A percentile compares a stretch with the other conserved stretches of the same genome.
These are phyloP conservation scores for Talaromyces borbonicus DNA, from an alignment of 495 filamentous ascomycete species.

Conservation along the genomic window DNA sequence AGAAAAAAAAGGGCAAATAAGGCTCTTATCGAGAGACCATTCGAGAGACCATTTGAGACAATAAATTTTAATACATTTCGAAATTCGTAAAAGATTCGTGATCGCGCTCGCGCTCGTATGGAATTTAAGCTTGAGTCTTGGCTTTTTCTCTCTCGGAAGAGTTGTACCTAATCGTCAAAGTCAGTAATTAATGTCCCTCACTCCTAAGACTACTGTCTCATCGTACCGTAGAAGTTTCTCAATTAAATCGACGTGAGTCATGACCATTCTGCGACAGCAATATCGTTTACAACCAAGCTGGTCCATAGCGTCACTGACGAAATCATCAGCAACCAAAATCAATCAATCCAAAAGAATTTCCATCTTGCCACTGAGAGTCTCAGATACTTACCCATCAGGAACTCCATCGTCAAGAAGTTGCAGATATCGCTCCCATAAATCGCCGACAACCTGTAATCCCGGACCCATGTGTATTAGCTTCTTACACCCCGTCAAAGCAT, in stretches of 20 bases:
- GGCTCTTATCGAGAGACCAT: too few species aligned
- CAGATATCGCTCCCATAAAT: constrained; percentile 94
- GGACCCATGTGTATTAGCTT: too few species aligned
- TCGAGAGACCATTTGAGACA: not conserved
- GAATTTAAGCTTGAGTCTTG: constrained; percentile 12
- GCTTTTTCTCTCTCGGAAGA: constrained; percentile 13
- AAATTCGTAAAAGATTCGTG: constrained; percentile 5
- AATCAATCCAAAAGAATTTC: not conserved
- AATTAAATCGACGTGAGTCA: constrained; percentile 99
- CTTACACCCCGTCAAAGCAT: not conserved
- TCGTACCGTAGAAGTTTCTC: constrained; percentile 92
- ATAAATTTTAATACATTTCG: constrained; percentile 1
- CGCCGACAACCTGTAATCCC: constrained; percentile 74
- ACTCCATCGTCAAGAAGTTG: constrained; percentile 67
- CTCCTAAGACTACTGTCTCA: not conserved
- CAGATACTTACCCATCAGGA: constrained; percentile 69
- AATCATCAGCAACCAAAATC: constrained; percentile 3
- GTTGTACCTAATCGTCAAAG: constrained; percentile 12
- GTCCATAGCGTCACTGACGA: constrained; percentile 78
- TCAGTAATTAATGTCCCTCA: constrained; percentile 3
- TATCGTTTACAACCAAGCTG: constrained; percentile 86
- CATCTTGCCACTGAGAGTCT: not conserved
- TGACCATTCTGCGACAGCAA: constrained; percentile 96
- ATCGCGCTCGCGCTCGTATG: not conserved
- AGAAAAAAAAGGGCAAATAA: too few species aligned